Percentiles rank a stretch among this genome's conserved stretches.
These are phyloP conservation scores for Pleurotus pulmonarius DNA, from an alignment of 768 basidiomycete species.

Conservation along the genomic window DNA sequence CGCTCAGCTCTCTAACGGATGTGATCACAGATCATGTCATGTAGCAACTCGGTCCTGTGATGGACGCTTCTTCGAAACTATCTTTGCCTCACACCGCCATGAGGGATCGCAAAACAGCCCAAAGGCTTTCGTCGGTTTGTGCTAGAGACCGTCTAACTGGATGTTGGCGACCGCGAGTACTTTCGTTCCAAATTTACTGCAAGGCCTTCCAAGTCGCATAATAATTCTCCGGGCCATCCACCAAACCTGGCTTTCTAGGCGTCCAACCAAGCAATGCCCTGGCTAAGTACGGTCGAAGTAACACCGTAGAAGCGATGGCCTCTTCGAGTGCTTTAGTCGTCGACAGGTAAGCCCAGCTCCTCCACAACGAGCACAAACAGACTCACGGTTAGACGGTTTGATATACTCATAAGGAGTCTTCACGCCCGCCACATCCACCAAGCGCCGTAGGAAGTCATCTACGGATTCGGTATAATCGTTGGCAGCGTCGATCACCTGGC, in stretches of 20 bases:
- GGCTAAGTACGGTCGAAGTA: slow-evolving; percentile 34
- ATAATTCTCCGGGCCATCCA: slow-evolving; percentile 40
- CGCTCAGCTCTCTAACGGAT: too few species aligned
- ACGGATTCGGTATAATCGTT: slow-evolving; percentile 37
- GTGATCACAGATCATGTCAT: too few species aligned
- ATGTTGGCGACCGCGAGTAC: too few species aligned
- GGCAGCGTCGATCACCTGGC: slow-evolving; percentile 36
- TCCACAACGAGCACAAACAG: too few species aligned
- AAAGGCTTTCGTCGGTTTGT: too few species aligned
- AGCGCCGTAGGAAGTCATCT: slow-evolving; percentile 33
- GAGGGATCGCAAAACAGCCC: too few species aligned
- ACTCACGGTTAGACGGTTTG: slow-evolving; percentile 32
- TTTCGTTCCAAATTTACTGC: too few species aligned
- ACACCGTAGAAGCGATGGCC: slow-evolving; percentile 24
- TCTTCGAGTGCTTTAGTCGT: slow-evolving; percentile 28
- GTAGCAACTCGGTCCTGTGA: too few species aligned
- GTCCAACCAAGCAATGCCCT: slow-evolving; percentile 40
- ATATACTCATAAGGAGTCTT: slow-evolving; percentile 29
- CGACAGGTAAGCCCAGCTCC: too few species aligned
- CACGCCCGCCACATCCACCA: slow-evolving; percentile 33
- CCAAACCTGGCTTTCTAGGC: slow-evolving; percentile 34
- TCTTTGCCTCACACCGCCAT: too few species aligned
- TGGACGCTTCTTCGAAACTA: too few species aligned
- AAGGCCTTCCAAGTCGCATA: slow-evolving; percentile 23
- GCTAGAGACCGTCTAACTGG: too few species aligned